A percentile compares a stretch with the other conserved stretches of the same genome.
Evolutionary conservation across 1,284 basidiomycete genomes (phyloP).

Genomic region (Leccinum griseonigrum): DNA sequence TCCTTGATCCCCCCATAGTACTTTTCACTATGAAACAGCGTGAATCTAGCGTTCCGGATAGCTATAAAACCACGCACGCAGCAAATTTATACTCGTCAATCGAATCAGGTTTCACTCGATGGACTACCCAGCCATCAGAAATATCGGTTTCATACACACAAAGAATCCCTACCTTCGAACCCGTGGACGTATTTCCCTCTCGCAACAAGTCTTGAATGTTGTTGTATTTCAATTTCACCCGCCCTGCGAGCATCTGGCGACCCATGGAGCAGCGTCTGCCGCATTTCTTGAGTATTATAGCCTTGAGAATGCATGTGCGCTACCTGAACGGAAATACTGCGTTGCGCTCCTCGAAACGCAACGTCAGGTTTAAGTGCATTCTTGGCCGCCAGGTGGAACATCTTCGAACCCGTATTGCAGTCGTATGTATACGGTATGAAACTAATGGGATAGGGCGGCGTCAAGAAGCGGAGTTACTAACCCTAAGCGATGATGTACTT

Average conservation of each 20-base stretch:
- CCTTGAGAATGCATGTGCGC: conserved; percentile 19
- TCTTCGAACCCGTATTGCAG: conserved; percentile 9
- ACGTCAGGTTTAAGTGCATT: conserved; percentile 25
- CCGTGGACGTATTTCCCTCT: conserved; percentile 88
- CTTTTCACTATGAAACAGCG: conserved; percentile 51
- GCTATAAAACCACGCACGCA: conserved; percentile 56
- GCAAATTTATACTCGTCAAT: conserved; percentile 82
- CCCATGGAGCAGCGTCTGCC: conserved; percentile 63
- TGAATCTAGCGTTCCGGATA: conserved; percentile 5
- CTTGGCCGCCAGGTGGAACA: conserved; percentile 30
- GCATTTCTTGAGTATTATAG: conserved; percentile 21
- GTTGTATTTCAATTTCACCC: conserved; percentile 71
- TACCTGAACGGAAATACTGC: conserved; percentile 66
- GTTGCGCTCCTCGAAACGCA: conserved; percentile 31
- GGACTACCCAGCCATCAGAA: conserved; percentile 47
- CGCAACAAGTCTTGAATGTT: conserved; percentile 83
- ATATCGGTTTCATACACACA: neutral
- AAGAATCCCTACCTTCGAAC: conserved; percentile 71
- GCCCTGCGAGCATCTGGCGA: conserved; percentile 83
- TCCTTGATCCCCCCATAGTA: conserved; percentile 80
- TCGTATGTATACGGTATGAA: neutral
- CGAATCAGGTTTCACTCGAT: conserved; percentile 79
- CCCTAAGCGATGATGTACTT: neutral
- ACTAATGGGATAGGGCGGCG: neutral
- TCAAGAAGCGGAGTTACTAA: neutral